Evolutionary conservation across 2,329 filamentous ascomycete genomes (phyloP), one percentile per base, ranked within the genome.

Genomic region (Seiridium cupressi): DNA sequence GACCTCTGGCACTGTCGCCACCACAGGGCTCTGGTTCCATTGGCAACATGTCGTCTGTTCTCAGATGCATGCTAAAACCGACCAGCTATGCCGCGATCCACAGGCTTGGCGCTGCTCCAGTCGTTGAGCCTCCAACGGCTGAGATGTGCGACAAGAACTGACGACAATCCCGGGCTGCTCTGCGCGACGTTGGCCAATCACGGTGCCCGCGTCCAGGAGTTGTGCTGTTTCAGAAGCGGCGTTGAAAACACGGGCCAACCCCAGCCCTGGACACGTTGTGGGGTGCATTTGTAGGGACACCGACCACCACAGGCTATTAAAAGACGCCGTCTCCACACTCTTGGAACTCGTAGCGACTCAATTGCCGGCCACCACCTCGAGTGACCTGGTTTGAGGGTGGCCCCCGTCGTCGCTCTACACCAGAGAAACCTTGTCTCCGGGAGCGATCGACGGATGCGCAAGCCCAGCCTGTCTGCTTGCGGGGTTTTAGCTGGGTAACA

Each of bases 171-270:
- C 36, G 26, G 54, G 18, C 32, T 31, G 9, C n/a, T 31, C 13
- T 13, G 55, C 26, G 46, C 26, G 26, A 10, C 34, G 49, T 18
- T 9, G 42, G 55, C 55, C 55, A 58, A 51, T 51, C 55, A 51
- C n/a, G n/a, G 7, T 10, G 32, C 10, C 32, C 44, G 10, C 13
- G 8, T 35, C 32, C 46, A 51, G 44, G n/a, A 26, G 35, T 58
- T 36, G 47, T 40, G 32, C n/a, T 31, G 55, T 58, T 58, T 58
- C 55, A 58, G 55, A 36, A 26, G n/a, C 44, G 26, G 51, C 32
- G 18, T 40, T 57, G 55, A 48, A 57, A 58, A 58, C 55, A 58
- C 44, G 44, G 18, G 55, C 46, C 36, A 44, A 58, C 32, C 55
- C 55, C 46, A 18, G 55, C 55, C 7, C n/a, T 35, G 55, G 32